These are phyloP conservation scores for Clarkia xantiana DNA, from an alignment of 345 rosid genomes.

Conservation along the genomic window DNA sequence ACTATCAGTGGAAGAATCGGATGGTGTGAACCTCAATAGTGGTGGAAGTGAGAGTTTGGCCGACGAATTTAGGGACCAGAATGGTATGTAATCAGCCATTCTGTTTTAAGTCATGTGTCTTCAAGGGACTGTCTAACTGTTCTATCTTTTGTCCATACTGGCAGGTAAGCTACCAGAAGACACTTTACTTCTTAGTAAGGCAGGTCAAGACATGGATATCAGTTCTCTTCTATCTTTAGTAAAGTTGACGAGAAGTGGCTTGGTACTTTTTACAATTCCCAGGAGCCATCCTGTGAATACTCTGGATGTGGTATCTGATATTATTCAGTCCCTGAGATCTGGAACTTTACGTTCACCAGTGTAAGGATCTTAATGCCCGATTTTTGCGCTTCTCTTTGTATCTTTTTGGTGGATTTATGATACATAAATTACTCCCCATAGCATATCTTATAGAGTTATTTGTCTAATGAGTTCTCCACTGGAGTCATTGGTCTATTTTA, in stretches of 20 bases:
- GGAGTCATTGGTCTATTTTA: background rate
- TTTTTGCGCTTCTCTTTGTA: background rate
- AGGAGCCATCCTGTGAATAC: slow-evolving; percentile 26
- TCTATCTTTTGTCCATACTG: background rate
- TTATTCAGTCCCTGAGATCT: slow-evolving; percentile 40
- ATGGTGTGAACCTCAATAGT: slow-evolving; percentile 3
- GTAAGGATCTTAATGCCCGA: slow-evolving; percentile 18
- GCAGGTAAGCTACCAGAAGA: slow-evolving; percentile 20
- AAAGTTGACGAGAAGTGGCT: slow-evolving; percentile 71
- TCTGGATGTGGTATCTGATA: slow-evolving; percentile 29
- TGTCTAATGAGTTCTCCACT: slow-evolving; percentile 1
- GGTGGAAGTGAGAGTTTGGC: slow-evolving; percentile 10
- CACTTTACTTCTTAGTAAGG: slow-evolving; percentile 14
- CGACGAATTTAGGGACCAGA: slow-evolving; percentile 17
- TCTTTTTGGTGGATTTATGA: background rate
- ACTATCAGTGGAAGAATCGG: slow-evolving; percentile 19
- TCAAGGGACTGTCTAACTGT: background rate
- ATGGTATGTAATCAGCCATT: slow-evolving; percentile 8
- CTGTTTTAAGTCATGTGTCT: background rate
- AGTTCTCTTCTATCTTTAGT: slow-evolving; percentile 55
- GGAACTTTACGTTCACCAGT: slow-evolving; percentile 43
- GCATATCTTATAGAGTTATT: background rate
- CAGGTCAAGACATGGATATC: slow-evolving; percentile 14
- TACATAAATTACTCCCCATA: background rate
- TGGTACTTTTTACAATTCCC: slow-evolving; percentile 60